Conservation (phyloP, 2,329 filamentous ascomycete species). For the Hymenoscyphus fructigenus region DNA sequence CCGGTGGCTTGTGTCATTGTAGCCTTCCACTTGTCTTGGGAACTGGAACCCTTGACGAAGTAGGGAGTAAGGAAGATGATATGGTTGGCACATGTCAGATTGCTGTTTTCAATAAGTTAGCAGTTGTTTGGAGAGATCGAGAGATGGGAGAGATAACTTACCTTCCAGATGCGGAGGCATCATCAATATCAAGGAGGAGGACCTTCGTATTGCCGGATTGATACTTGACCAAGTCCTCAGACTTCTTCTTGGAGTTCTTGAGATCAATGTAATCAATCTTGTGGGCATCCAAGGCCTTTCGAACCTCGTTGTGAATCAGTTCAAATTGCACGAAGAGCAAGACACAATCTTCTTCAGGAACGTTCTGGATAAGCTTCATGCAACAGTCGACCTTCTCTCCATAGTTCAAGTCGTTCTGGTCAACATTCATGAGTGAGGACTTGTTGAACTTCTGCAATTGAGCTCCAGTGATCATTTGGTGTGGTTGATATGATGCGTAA, state of each 20-base stretch:
- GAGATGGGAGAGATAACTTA: conserved; percentile 40
- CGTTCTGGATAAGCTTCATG: conserved; percentile 42
- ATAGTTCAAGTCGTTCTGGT: not conserved
- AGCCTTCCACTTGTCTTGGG: conserved; percentile 53
- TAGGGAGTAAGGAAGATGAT: conserved; percentile 62
- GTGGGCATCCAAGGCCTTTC: conserved; percentile 34
- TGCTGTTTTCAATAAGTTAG: conserved; percentile 41
- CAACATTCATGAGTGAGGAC: conserved; percentile 38
- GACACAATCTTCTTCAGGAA: conserved; percentile 47
- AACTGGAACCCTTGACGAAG: conserved; percentile 40
- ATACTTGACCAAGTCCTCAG: conserved; percentile 42
- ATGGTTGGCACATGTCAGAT: conserved; percentile 63
- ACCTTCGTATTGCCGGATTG: conserved; percentile 42
- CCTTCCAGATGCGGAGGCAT: conserved; percentile 59
- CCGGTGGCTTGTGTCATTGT: conserved; percentile 65
- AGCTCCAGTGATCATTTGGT: not conserved
- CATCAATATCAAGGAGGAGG: conserved; percentile 56
- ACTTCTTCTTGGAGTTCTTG: conserved; percentile 28
- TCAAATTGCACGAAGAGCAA: conserved; percentile 56
- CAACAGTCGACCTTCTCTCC: conserved; percentile 46
- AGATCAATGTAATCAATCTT: conserved; percentile 41
- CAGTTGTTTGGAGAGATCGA: conserved; percentile 1
- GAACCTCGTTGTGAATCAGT: conserved; percentile 43
- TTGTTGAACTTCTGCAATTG: not conserved
- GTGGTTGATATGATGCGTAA: not conserved